Conservation (phyloP, 2,329 filamentous ascomycete genomes). For the Curvularia sp. region DNA sequence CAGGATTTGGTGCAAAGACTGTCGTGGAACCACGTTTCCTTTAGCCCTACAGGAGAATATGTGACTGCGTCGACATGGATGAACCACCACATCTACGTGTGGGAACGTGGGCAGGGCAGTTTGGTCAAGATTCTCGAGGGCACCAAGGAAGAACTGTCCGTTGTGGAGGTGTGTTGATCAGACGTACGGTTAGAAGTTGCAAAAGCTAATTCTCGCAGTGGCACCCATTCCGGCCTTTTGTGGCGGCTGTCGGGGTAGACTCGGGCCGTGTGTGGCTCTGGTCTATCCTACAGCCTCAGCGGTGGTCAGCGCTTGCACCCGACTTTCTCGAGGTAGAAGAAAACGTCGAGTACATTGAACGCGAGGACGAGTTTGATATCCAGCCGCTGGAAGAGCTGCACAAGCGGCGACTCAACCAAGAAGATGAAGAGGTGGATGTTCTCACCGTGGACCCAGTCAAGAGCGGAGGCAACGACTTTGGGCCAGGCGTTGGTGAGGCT, state of each 20-base stretch:
- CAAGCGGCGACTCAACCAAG: slow-evolving; percentile 84
- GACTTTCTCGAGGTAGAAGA: slow-evolving; percentile 98
- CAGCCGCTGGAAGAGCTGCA: slow-evolving; percentile 94
- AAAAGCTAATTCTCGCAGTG: slow-evolving; percentile 58
- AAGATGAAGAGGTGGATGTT: slow-evolving; percentile 94
- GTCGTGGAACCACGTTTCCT: slow-evolving; percentile 96
- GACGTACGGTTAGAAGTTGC: not conserved
- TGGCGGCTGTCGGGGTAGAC: slow-evolving; percentile 91
- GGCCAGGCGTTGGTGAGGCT: slow-evolving; percentile 50
- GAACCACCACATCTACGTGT: slow-evolving; percentile 98
- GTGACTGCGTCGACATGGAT: slow-evolving; percentile 96
- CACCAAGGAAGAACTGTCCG: slow-evolving; percentile 92
- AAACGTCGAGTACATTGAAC: slow-evolving; percentile 95
- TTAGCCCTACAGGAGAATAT: slow-evolving; percentile 93
- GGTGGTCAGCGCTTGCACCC: slow-evolving; percentile 95
- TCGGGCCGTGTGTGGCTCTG: slow-evolving; percentile 94
- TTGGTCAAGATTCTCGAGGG: slow-evolving; percentile 96
- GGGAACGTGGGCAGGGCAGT: slow-evolving; percentile 93
- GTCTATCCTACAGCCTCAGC: slow-evolving; percentile 93
- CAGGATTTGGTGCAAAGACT: slow-evolving; percentile 95
- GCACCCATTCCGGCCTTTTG: slow-evolving; percentile 86
- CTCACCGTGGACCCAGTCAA: slow-evolving; percentile 73
- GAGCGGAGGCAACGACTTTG: slow-evolving; percentile 60
- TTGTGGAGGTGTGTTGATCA: slow-evolving; percentile 71
- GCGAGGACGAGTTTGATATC: slow-evolving; percentile 97